Conservation (phyloP, 495 filamentous ascomycete species). For the Podospora anserina region DNA sequence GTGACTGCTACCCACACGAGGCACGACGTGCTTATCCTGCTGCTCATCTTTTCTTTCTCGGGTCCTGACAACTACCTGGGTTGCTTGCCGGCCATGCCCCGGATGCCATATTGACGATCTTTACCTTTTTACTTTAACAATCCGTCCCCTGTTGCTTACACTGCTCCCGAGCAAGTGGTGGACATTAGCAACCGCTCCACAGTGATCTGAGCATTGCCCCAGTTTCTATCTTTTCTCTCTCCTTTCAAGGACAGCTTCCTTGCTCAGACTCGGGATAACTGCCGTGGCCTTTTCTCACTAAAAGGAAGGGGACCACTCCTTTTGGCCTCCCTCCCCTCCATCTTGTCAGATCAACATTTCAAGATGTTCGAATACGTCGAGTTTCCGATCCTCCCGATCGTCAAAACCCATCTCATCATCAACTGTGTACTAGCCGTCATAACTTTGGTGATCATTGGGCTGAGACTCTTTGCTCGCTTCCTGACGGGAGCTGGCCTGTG, state of each 20-base stretch:
- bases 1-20: neutral
- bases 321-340: neutral
- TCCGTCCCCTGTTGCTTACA: neutral
- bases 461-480: conserved; percentile 22
- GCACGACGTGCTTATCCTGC: neutral
- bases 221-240: neutral
- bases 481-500: conserved; percentile 25
- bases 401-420: conserved; percentile 25
- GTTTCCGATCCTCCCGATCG: conserved; percentile 15
- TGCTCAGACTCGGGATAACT: neutral
- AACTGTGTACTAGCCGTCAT: conserved; percentile 23
- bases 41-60: neutral
- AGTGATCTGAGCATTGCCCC: neutral
- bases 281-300: neutral
- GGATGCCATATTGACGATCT: neutral
- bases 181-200: neutral
- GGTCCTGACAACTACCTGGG: neutral
- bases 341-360: neutral
- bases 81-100: neutral
- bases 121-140: neutral
- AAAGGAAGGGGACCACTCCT: neutral
- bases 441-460: conserved; percentile 15
- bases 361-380: conserved; percentile 13
- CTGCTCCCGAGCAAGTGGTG: neutral
- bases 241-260: neutral